Conservation (phyloP, 2,329 filamentous ascomycete genomes). For the Verruconis gallopava region DNA sequence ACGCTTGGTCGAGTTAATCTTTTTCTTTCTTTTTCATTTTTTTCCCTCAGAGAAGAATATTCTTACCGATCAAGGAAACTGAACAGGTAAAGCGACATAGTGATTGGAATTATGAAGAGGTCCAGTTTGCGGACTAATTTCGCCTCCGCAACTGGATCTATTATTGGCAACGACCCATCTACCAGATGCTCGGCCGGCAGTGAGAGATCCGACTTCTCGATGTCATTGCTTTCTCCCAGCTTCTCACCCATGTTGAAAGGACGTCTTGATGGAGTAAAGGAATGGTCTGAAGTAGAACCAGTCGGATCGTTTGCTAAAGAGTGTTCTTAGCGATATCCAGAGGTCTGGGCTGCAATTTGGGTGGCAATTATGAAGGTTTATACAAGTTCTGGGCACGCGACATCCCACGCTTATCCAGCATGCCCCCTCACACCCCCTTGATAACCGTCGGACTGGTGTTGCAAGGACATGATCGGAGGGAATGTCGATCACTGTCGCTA, state of each 20-base stretch:
- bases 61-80: too few relatives aligned
- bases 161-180: background rate
- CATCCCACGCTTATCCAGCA: background rate
- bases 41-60: background rate
- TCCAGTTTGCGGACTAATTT: slow-evolving; percentile 54
- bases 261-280: background rate
- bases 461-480: background rate
- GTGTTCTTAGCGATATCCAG: background rate
- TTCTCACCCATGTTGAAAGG: background rate
- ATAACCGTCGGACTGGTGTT: background rate
- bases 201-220: background rate
- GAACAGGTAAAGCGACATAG: slow-evolving; percentile 60
- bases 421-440: background rate
- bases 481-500: background rate
- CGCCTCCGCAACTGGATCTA: slow-evolving; percentile 33
- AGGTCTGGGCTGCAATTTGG: background rate
- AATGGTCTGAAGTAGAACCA: background rate
- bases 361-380: too few relatives aligned
- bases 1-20: too few relatives aligned
- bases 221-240: background rate
- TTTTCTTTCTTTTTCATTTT: too few relatives aligned
- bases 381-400: background rate
- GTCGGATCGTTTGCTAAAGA: background rate
- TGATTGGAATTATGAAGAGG: slow-evolving; percentile 47
- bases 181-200: background rate